These are phyloP conservation scores for Capsella bursapastoris DNA, from an alignment of 345 rosid genomes.

Conservation along the genomic window DNA sequence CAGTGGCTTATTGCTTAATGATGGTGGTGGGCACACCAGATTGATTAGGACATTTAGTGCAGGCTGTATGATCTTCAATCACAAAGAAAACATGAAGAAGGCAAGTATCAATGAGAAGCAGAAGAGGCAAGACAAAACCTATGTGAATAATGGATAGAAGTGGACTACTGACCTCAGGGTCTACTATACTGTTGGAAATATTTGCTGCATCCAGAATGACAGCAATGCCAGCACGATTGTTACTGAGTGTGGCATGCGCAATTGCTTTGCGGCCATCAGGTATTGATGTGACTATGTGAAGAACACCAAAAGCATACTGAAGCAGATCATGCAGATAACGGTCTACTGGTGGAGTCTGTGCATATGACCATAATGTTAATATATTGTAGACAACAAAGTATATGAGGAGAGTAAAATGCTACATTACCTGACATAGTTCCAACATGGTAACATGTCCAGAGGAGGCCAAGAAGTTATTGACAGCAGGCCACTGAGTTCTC, in stretches of 20 bases:
- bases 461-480: slow-evolving; percentile 71
- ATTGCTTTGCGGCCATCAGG: slow-evolving; percentile 90
- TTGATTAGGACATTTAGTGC: slow-evolving; percentile 89
- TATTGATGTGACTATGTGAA: slow-evolving; percentile 86
- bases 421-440: slow-evolving; percentile 89
- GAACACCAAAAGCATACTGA: slow-evolving; percentile 96
- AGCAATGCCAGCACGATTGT: slow-evolving; percentile 90
- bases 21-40: slow-evolving; percentile 99
- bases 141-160: slow-evolving; percentile 26
- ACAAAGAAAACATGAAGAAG: slow-evolving; percentile 28
- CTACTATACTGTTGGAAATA: slow-evolving; percentile 77
- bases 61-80: slow-evolving; percentile 89
- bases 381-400: slow-evolving; percentile 23
- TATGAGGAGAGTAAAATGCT: slow-evolving; percentile 15
- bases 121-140: slow-evolving; percentile 25
- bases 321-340: slow-evolving; percentile 95
- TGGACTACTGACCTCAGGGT: slow-evolving; percentile 75
- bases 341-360: slow-evolving; percentile 95
- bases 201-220: slow-evolving; percentile 93
- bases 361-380: slow-evolving; percentile 38
- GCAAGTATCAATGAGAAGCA: slow-evolving; percentile 30
- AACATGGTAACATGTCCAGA: slow-evolving; percentile 92
- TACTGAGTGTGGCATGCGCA: slow-evolving; percentile 80
- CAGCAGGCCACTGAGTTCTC: slow-evolving; percentile 84
- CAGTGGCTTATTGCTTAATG: slow-evolving; percentile 85